Conservation (phyloP, 2,329 filamentous ascomycete genomes). For the Pseudocercospora ulei region DNA sequence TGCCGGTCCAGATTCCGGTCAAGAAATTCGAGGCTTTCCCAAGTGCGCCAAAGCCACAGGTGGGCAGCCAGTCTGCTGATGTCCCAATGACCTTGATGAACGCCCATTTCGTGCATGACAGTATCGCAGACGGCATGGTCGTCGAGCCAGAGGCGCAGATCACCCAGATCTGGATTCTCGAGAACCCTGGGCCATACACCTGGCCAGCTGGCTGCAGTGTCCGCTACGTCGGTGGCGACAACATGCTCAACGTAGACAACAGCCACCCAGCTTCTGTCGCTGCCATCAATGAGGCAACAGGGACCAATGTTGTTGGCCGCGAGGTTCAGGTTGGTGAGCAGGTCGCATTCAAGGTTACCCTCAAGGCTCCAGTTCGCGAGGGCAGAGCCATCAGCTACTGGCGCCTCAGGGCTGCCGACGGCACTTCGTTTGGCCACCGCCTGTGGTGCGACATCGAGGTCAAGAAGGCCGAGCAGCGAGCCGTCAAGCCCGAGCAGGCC, state of each 20-base stretch:
- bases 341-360: slow-evolving; percentile 68
- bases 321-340: slow-evolving; percentile 64
- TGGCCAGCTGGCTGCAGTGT: slow-evolving; percentile 90
- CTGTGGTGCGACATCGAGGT: slow-evolving; percentile 91
- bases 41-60: slow-evolving; percentile 19
- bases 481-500: slow-evolving; percentile 7
- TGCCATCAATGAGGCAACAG: slow-evolving; percentile 66
- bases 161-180: slow-evolving; percentile 81
- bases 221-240: slow-evolving; percentile 85
- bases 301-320: slow-evolving; percentile 66
- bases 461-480: slow-evolving; percentile 22
- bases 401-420: slow-evolving; percentile 75
- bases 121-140: slow-evolving; percentile 65
- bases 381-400: slow-evolving; percentile 90
- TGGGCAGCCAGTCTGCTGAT: slow-evolving; percentile 13
- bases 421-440: slow-evolving; percentile 78
- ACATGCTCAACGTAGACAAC: slow-evolving; percentile 86
- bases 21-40: slow-evolving; percentile 25
- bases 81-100: slow-evolving; percentile 41
- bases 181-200: slow-evolving; percentile 64
- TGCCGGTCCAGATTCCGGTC: slow-evolving; percentile 21
- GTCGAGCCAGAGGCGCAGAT: slow-evolving; percentile 64
- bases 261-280: slow-evolving; percentile 66
- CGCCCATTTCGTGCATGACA: slow-evolving; percentile 67
- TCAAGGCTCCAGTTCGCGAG: slow-evolving; percentile 67